Conservation (phyloP, 352 stramenopile species). For the Phytophthora tentaculata region DNA sequence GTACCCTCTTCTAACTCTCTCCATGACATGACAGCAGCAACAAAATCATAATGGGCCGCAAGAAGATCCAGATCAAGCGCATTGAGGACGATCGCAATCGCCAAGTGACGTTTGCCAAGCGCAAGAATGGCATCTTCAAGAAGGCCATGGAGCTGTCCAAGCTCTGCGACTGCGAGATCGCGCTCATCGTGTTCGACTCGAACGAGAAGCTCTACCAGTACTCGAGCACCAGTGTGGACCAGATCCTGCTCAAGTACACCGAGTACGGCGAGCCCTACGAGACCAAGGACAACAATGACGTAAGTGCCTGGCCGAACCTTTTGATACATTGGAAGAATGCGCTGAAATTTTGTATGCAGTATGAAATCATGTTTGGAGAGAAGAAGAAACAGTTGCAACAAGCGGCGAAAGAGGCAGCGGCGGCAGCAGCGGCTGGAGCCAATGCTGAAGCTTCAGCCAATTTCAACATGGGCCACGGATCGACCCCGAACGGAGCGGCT, state of each 20-base stretch:
- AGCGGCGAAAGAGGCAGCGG: slow-evolving; percentile 50
- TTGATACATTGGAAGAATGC: slow-evolving; percentile 1
- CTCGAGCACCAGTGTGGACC: slow-evolving; percentile 80
- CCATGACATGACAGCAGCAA: slow-evolving; percentile 1
- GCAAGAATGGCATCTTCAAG: slow-evolving; percentile 88
- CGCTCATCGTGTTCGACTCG: slow-evolving; percentile 87
- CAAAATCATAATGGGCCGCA: slow-evolving; percentile 68
- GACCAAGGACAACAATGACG: slow-evolving; percentile 85
- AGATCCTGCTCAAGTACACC: slow-evolving; percentile 89
- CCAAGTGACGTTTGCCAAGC: slow-evolving; percentile 85
- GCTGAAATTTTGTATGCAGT: slow-evolving; percentile 41
- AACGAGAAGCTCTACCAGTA: slow-evolving; percentile 90
- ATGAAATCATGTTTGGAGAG: slow-evolving; percentile 85
- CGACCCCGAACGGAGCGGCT: slow-evolving; percentile 28
- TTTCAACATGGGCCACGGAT: slow-evolving; percentile 41
- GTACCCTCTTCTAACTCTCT: slow-evolving; percentile 16
- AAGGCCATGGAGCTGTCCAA: slow-evolving; percentile 90
- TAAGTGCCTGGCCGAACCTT: slow-evolving; percentile 32
- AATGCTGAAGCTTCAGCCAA: slow-evolving; percentile 39
- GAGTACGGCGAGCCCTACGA: slow-evolving; percentile 87
- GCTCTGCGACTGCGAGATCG: slow-evolving; percentile 88
- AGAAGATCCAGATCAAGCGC: slow-evolving; percentile 91
- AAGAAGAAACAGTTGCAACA: slow-evolving; percentile 72
- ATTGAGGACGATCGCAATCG: slow-evolving; percentile 89
- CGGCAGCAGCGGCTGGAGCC: slow-evolving; percentile 34